Percentiles rank a stretch among this genome's conserved stretches.
Evolutionary conservation across 2,329 filamentous ascomycete species (phyloP).

Genomic region (Phoma sp.): DNA sequence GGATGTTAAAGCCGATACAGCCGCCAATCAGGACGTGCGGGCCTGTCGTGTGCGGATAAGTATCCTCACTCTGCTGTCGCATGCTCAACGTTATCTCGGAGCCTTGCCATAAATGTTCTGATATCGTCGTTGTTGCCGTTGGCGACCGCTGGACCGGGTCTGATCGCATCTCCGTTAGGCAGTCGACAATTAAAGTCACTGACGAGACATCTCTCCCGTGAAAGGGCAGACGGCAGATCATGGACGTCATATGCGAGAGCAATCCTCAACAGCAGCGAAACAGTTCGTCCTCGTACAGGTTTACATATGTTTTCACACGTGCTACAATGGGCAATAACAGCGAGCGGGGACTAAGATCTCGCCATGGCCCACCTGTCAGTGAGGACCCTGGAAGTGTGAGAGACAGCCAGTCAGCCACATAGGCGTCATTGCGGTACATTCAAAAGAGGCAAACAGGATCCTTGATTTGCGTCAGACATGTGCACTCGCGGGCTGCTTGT

Average conservation of each 20-base stretch:
- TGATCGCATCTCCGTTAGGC: too few relatives aligned
- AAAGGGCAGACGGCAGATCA: too few relatives aligned
- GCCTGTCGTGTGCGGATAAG: not conserved
- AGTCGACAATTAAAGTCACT: too few relatives aligned
- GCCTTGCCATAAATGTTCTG: too few relatives aligned
- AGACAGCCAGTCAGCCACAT: not conserved
- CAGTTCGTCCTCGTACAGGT: not conserved
- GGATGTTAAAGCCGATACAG: slow-evolving; percentile 18
- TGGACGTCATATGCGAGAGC: too few relatives aligned
- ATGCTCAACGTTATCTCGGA: not conserved
- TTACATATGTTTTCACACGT: not conserved
- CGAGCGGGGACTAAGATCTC: not conserved
- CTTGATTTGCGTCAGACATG: slow-evolving; percentile 4
- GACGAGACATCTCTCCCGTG: too few relatives aligned
- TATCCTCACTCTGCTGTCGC: not conserved
- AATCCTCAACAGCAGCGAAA: not conserved
- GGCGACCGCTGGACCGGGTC: too few relatives aligned
- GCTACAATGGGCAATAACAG: slow-evolving; percentile 2
- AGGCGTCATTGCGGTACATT: not conserved
- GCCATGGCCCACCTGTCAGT: not conserved
- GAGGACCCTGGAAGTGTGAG: not conserved
- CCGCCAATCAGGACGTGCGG: slow-evolving; percentile 20
- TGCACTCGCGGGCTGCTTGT: slow-evolving; percentile 12
- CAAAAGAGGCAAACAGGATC: slow-evolving; percentile 2
- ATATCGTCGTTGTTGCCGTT: too few relatives aligned